These are phyloP conservation scores for Eimeria necatrix DNA, from an alignment of 169 alveolate genomes.

Conservation along the genomic window DNA sequence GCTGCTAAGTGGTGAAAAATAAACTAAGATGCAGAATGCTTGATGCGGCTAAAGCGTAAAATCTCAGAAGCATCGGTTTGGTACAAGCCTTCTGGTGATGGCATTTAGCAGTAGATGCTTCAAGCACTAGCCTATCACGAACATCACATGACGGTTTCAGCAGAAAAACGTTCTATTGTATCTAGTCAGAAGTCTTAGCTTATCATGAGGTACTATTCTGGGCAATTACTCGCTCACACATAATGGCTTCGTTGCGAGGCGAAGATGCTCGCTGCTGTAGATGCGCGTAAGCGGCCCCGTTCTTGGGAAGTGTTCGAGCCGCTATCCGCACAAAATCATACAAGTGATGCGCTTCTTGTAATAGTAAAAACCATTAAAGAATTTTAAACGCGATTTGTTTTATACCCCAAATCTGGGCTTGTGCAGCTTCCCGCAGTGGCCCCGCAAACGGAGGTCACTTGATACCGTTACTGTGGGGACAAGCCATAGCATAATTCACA, in stretches of 20 bases:
- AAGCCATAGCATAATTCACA: too few relatives aligned
- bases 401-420: background rate
- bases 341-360: background rate
- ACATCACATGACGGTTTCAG: too few relatives aligned
- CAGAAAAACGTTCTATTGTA: background rate
- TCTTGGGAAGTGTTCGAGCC: background rate
- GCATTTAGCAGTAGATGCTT: too few relatives aligned
- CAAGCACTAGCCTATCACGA: too few relatives aligned
- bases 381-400: too few relatives aligned
- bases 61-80: too few relatives aligned
- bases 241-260: background rate
- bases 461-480: slow-evolving; percentile 13
- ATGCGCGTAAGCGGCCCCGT: slow-evolving; percentile 1
- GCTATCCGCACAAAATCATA: background rate
- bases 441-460: slow-evolving; percentile 16
- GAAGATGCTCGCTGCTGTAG: slow-evolving; percentile 45
- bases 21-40: too few relatives aligned
- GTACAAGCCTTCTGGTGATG: too few relatives aligned
- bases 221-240: background rate
- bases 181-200: background rate
- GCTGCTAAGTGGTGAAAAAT: too few relatives aligned
- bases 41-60: too few relatives aligned
- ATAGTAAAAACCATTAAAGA: too few relatives aligned
- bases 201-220: background rate
- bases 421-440: slow-evolving; percentile 5